Percentiles rank a stretch among this genome's conserved stretches.
phyloP scores from a whole-genome alignment of 805 yeast genomes.

The Saccharomyces eubayanus region DNA sequence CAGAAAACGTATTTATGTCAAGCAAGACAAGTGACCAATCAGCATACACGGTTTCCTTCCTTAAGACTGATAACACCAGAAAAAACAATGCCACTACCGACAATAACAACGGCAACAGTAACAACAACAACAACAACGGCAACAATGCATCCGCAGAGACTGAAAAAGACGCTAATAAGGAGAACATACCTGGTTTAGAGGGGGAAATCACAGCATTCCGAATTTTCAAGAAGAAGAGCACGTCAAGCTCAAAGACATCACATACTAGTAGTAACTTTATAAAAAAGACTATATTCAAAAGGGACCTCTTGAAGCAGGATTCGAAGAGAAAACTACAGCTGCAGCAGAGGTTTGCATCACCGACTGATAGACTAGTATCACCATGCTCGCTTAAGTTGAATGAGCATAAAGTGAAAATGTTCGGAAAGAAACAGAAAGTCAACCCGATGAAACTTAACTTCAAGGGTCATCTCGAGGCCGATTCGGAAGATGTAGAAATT shows the following conservation, averaged over 20 bases:
- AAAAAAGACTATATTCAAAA: not conserved
- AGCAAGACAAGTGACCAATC: not conserved
- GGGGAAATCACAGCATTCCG: not conserved
- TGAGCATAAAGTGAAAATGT: slow-evolving; percentile 36
- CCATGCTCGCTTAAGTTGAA: slow-evolving; percentile 51
- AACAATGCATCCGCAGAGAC: not conserved
- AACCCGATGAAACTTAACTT: slow-evolving; percentile 21
- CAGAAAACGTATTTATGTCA: not conserved
- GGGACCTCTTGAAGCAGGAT: not conserved
- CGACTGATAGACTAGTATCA: slow-evolving; percentile 49
- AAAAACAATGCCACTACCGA: not conserved
- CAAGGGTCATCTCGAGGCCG: not conserved
- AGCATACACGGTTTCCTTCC: not conserved
- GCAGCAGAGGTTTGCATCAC: slow-evolving; percentile 36
- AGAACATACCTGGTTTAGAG: not conserved
- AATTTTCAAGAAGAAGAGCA: not conserved
- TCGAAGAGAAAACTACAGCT: not conserved
- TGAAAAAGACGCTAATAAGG: not conserved
- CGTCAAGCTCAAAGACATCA: not conserved
- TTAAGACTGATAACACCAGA: not conserved
- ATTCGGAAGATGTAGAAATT: not conserved
- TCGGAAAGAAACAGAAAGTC: slow-evolving; percentile 9
- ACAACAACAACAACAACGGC: not conserved
- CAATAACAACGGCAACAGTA: not conserved
- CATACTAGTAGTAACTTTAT: not conserved